Conservation (phyloP, 106 monocot genomes). For the Dendrobium officinale region DNA sequence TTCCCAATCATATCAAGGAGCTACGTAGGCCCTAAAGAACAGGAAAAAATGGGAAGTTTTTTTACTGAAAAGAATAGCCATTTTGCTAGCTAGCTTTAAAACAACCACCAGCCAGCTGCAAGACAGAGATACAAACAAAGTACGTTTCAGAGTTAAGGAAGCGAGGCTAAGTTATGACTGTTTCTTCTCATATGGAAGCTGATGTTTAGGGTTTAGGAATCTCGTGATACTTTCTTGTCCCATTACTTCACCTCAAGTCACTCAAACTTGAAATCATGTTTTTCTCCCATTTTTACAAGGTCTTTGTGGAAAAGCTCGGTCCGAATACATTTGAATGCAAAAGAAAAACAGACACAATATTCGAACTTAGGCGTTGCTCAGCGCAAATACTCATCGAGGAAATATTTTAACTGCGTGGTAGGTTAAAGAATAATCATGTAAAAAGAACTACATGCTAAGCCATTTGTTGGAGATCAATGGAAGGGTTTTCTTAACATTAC, state of each 20-base stretch:
- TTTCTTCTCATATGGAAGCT: background rate
- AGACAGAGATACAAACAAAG: background rate
- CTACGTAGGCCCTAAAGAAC: background rate
- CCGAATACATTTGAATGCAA: background rate
- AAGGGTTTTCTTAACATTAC: constrained; percentile 19
- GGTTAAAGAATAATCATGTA: background rate
- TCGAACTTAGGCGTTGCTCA: background rate
- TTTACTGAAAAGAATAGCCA: background rate
- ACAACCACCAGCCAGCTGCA: background rate
- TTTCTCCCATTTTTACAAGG: background rate
- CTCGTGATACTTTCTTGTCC: background rate
- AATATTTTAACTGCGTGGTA: background rate
- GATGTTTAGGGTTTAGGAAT: background rate
- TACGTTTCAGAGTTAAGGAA: background rate
- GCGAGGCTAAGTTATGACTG: background rate
- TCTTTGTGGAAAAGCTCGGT: background rate
- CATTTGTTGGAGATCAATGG: background rate
- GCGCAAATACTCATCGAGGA: background rate
- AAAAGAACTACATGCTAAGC: background rate
- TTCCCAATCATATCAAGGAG: background rate
- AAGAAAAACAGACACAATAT: background rate
- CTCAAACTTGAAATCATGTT: background rate
- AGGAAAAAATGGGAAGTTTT: background rate
- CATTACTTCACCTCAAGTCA: background rate
- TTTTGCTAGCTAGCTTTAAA: background rate